Percentiles rank a stretch among this genome's conserved stretches.
phyloP scores from a whole-genome alignment of 192 early-diverging fungal genomes.

The Chytriomyces sp. region DNA sequence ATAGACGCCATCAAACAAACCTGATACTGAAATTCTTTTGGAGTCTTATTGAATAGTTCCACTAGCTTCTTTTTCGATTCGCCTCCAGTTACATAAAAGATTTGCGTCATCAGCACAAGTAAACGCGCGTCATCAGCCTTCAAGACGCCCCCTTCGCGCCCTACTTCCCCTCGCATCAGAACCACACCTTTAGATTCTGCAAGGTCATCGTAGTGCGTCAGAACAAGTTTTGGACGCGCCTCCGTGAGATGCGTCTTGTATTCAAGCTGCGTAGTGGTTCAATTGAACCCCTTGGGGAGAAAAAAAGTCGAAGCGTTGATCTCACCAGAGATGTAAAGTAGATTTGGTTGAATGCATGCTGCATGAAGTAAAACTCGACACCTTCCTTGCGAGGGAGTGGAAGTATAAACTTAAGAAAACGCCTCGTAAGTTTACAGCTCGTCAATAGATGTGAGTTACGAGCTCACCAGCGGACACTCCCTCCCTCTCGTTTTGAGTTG shows the following conservation, averaged over 20 bases:
- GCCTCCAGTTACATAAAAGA: conserved; percentile 84
- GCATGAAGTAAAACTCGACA: conserved; percentile 84
- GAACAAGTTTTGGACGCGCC: conserved; percentile 78
- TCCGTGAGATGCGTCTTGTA: conserved; percentile 82
- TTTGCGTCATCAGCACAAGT: conserved; percentile 76
- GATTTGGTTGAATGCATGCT: conserved; percentile 82
- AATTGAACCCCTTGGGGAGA: too few relatives aligned
- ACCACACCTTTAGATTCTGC: conserved; percentile 79
- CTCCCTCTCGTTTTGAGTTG: conserved; percentile 55
- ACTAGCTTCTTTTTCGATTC: conserved; percentile 66
- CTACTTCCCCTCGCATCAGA: conserved; percentile 84
- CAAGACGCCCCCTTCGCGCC: conserved; percentile 52
- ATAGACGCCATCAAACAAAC: background rate
- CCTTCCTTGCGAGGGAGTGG: conserved; percentile 79
- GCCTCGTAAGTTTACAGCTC: background rate
- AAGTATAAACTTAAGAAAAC: conserved; percentile 69
- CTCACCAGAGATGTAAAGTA: conserved; percentile 79
- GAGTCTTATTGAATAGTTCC: conserved; percentile 77
- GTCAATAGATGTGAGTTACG: background rate
- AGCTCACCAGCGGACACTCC: conserved; percentile 59
- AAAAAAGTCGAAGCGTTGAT: conserved; percentile 38
- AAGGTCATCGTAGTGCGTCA: conserved; percentile 89
- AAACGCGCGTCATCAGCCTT: conserved; percentile 72
- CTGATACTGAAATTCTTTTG: conserved; percentile 71
- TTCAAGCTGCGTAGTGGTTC: too few relatives aligned